Percentiles rank a stretch among this genome's conserved stretches.
These are phyloP conservation scores for Metschnikowia rubicola DNA, from an alignment of 805 yeast species.

Conservation along the genomic window DNA sequence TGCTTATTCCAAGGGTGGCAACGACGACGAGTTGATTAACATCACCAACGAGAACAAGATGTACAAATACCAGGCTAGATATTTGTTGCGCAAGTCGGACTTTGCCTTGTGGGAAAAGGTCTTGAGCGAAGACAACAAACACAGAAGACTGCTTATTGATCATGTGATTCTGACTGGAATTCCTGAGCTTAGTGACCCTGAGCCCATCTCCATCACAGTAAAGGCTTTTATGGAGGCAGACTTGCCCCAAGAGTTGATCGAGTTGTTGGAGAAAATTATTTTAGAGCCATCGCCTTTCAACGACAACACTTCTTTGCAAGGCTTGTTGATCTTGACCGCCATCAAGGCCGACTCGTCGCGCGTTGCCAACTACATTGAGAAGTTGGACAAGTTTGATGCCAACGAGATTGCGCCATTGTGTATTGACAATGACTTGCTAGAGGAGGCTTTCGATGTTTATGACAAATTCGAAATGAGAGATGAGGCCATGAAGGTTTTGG, in stretches of 20 bases:
- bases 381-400: slow-evolving; percentile 87
- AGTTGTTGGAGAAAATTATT: slow-evolving; percentile 90
- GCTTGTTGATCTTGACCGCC: slow-evolving; percentile 87
- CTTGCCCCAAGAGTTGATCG: slow-evolving; percentile 88
- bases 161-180: slow-evolving; percentile 95
- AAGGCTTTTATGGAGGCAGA: slow-evolving; percentile 96
- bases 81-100: slow-evolving; percentile 86
- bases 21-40: slow-evolving; percentile 82
- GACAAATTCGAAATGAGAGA: slow-evolving; percentile 73
- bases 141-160: slow-evolving; percentile 88
- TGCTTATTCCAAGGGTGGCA: slow-evolving; percentile 92
- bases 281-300: slow-evolving; percentile 96
- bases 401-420: slow-evolving; percentile 91
- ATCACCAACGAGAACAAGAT: slow-evolving; percentile 96
- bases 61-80: slow-evolving; percentile 99
- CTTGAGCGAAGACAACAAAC: slow-evolving; percentile 67
- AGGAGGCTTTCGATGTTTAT: slow-evolving; percentile 93
- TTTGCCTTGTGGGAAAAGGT: slow-evolving; percentile 78
- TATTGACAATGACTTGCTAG: slow-evolving; percentile 81
- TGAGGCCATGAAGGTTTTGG: slow-evolving; percentile 85
- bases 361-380: slow-evolving; percentile 80
- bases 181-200: slow-evolving; percentile 89
- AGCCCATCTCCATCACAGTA: slow-evolving; percentile 89
- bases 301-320: slow-evolving; percentile 93
- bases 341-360: slow-evolving; percentile 90